A percentile compares a stretch with the other conserved stretches of the same genome.
Conservation (phyloP, 495 filamentous ascomycete genomes). For the Neurospora sp. region DNA sequence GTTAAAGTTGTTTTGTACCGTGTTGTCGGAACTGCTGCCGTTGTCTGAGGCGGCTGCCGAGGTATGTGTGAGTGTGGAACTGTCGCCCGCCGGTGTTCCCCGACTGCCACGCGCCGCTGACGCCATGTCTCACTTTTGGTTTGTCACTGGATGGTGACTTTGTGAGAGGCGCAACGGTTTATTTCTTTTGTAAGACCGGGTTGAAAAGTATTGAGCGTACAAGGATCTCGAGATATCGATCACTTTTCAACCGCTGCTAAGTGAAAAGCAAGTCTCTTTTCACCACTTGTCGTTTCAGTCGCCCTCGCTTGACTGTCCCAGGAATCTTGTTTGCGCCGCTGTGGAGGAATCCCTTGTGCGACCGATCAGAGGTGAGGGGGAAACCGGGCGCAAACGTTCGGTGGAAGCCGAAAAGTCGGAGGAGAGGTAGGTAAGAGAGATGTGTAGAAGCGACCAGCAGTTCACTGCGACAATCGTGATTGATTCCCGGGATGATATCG, state of each 20-base stretch:
- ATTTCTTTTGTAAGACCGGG: background rate
- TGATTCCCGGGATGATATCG: background rate
- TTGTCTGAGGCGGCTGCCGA: background rate
- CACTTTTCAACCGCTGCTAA: background rate
- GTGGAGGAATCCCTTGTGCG: background rate
- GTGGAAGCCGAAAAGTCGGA: background rate
- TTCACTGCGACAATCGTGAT: background rate
- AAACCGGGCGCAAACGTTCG: background rate
- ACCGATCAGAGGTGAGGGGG: background rate
- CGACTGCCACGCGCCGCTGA: background rate
- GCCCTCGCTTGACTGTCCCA: background rate
- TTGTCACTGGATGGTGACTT: background rate
- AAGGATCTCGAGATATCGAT: background rate
- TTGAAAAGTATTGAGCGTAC: background rate
- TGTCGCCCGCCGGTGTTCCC: background rate
- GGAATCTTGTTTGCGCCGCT: background rate
- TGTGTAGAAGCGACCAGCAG: background rate
- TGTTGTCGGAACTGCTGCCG: background rate
- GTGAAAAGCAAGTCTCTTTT: background rate
- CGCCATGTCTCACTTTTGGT: background rate
- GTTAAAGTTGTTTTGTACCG: background rate
- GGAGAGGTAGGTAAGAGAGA: background rate
- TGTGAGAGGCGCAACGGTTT: background rate
- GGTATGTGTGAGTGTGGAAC: background rate
- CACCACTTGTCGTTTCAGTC: background rate